Conservation (phyloP, 2,329 filamentous ascomycete genomes). For the Diaporthe sp. region DNA sequence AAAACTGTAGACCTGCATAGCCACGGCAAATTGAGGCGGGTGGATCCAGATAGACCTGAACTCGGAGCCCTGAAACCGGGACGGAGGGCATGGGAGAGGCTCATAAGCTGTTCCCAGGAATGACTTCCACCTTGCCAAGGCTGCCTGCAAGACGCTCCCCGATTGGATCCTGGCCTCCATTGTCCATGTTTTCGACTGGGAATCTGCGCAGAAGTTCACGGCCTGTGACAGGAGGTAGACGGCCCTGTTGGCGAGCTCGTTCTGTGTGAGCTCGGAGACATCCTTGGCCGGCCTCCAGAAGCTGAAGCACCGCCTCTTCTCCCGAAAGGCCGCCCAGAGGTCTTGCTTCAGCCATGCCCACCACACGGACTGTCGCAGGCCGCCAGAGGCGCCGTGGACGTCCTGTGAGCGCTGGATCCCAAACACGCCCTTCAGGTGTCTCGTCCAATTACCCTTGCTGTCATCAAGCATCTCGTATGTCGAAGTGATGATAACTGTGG, state of each 20-base stretch:
- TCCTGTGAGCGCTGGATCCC: constrained; percentile 75
- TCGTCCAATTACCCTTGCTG: constrained; percentile 68
- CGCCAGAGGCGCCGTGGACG: constrained; percentile 70
- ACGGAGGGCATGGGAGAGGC: constrained; percentile 53
- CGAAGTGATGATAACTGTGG: constrained; percentile 72
- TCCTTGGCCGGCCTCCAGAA: constrained; percentile 68
- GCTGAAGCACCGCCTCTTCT: constrained; percentile 67
- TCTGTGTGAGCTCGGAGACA: constrained; percentile 58
- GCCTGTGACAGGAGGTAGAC: constrained; percentile 66
- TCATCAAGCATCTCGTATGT: constrained; percentile 78
- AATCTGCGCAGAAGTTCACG: constrained; percentile 59
- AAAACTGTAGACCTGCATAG: constrained; percentile 65
- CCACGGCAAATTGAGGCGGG: constrained; percentile 61
- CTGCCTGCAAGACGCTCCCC: constrained; percentile 45
- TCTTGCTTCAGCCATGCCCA: constrained; percentile 78
- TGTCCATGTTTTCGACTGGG: constrained; percentile 34
- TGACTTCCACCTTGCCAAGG: constrained; percentile 49
- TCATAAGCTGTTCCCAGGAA: constrained; percentile 55
- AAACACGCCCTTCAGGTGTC: constrained; percentile 75
- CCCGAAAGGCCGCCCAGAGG: constrained; percentile 74
- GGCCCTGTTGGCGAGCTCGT: constrained; percentile 64
- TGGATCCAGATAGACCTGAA: constrained; percentile 67
- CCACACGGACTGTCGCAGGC: constrained; percentile 72
- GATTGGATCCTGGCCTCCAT: constrained; percentile 37
- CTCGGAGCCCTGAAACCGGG: constrained; percentile 43